Conservation (phyloP, 2,329 filamentous ascomycete genomes). For the Cryphonectria radicalis region DNA sequence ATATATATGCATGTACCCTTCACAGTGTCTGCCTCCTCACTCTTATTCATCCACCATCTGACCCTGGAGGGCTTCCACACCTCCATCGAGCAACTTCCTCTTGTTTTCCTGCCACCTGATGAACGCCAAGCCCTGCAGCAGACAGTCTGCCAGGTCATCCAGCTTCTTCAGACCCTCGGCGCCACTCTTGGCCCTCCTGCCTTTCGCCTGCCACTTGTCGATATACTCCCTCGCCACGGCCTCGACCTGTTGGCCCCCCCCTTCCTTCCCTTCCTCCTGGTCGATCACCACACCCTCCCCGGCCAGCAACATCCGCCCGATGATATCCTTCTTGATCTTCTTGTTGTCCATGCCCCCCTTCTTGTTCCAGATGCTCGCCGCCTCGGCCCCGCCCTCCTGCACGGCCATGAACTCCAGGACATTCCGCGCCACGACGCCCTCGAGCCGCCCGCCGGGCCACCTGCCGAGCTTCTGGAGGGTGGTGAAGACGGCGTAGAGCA, state of each 20-base stretch:
- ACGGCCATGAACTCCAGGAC: conserved; percentile 46
- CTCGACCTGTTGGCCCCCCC: conserved; percentile 36
- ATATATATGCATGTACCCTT: background rate
- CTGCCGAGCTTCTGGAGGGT: conserved; percentile 53
- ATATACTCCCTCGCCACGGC: conserved; percentile 42
- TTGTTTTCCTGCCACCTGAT: conserved; percentile 73
- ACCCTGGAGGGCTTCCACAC: conserved; percentile 35
- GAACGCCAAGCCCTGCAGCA: conserved; percentile 79
- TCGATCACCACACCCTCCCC: conserved; percentile 35
- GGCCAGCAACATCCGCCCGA: conserved; percentile 56
- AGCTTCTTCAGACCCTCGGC: conserved; percentile 59
- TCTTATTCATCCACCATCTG: conserved; percentile 26
- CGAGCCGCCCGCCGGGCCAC: conserved; percentile 42
- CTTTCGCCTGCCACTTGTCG: conserved; percentile 31
- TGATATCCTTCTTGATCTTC: conserved; percentile 66
- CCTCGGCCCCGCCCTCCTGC: conserved; percentile 21
- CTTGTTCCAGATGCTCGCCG: conserved; percentile 39
- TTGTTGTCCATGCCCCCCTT: conserved; percentile 51
- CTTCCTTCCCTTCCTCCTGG: conserved; percentile 33
- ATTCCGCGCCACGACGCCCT: conserved; percentile 57
- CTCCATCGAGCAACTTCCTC: conserved; percentile 38
- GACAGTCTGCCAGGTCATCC: conserved; percentile 80
- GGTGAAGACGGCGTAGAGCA: conserved; percentile 73
- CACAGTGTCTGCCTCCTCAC: background rate
- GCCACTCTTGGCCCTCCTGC: conserved; percentile 31